Base-by-base conservation (phyloP, 1,139 yeast genomes). In the Lodderomyces margitis region DNA sequence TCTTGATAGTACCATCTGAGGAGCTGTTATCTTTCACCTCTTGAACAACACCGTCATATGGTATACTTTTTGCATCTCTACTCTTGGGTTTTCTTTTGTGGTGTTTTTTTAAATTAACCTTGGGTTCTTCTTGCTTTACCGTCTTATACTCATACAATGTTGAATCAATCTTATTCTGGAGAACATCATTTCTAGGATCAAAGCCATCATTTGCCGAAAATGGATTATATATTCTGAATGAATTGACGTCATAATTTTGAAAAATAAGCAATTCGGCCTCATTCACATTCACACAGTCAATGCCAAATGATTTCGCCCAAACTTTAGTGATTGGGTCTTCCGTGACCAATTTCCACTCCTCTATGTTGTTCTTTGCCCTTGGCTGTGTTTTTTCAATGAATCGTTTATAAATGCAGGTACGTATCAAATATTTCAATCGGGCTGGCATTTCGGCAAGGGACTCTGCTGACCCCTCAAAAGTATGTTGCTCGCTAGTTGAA, bases 231-330 rank as follows among this genome's bases (percentile, higher is more conserved):
- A 44, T 33, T 34, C 51, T 49, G 37, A 57, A 52, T 41, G 47
- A 57, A 46, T 63, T 68, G 19, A 64, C 64, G 47, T 71, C 75
- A 42, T 64, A 62, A 35, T 60, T 62, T 42, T 66, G 64, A 45
- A 74, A 64, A 10, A 71, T 57, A 15, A 72, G 55, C 25, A 68
- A 58, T 47, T 79, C 81, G 1, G 81, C 80, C 51, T 78, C 80
- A 46, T 71, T 74, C 12, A 80, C 68, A 47, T 74, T 75, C 49
- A 75, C 54, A 40, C 80, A 74, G 32, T 67, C 68, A 35, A 80
- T 62, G 1, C 81, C 80, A 55, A 67, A 80, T 46, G 81, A 68
- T 36, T 62, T 60, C n/a, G 75, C 70, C 85, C 86, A 80, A 6
- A 74, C 66, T 33, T 66, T 64, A 5, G 81, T 70, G 4, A 72